Evolutionary conservation across 768 basidiomycete genomes (phyloP), one percentile per base, ranked within the genome.

Genomic region (Boletus vinaceobasis): DNA sequence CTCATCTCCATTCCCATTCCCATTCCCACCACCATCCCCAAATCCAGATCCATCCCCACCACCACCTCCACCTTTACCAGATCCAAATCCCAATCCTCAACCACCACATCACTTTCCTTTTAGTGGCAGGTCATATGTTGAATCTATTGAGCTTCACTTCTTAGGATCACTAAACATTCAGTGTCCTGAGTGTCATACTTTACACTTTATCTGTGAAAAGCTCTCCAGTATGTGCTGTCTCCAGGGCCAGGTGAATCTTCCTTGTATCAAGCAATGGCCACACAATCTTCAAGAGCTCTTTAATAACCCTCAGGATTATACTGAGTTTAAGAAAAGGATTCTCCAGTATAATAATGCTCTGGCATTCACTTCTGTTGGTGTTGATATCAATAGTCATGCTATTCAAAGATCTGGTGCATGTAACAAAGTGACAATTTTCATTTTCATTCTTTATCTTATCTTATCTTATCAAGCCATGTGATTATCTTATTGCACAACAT

Each of bases 181-280:
- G 19, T 31, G 17, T 44, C 9, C 6, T 9, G 13, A 43, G 3
- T 29, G 27, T 17, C 15, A 29, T 43, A 27, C 17, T 9, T 5
- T 59, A 0, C 63, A 67, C 5, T 66, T 67, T 7, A 26, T 39
- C 0, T 33, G 17, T 2, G 60, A 66, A 40, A 65, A 56, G 33
- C 52, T 63, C 0, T 9, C 40, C 0, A 46, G 43, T 5, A 29
- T 17, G 4, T 26, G 14, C 7, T 27, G 42, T 23, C 2, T 43
- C 2, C 15, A 43, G 7, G 42, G 42, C 2, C 27, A 43, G 11
- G 27, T 43, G 1, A 1, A 29, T 11, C 9, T 43, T 10, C 8
- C 43, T 29, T 1, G 3, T 6, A 43, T 43, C 5, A 27, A 43
- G 7, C 5, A 11, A 5, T 43, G 43, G 26, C 43, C 23, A 26